Evolutionary conservation across 495 filamentous ascomycete species (phyloP).

Genomic region (Lasiosphaeria ovina): DNA sequence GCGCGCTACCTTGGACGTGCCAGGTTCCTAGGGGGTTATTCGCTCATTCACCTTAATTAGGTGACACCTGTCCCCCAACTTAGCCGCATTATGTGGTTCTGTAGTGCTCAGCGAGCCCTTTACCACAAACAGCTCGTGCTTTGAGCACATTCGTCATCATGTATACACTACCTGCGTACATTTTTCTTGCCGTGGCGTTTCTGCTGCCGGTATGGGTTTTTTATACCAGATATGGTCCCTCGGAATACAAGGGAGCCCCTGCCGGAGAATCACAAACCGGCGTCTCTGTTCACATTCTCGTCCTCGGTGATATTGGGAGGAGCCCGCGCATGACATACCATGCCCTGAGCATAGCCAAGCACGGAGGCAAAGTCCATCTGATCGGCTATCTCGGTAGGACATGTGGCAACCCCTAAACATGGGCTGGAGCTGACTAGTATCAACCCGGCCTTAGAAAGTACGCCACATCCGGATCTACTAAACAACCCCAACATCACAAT

Average conservation of each 20-base stretch:
- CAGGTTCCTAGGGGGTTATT: neutral
- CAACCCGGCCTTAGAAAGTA: conserved; percentile 30
- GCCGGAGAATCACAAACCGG: conserved; percentile 20
- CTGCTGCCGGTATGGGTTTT: conserved; percentile 1
- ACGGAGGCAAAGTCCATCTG: conserved; percentile 76
- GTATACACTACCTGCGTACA: neutral
- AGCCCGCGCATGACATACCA: conserved; percentile 99
- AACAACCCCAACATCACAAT: conserved; percentile 64
- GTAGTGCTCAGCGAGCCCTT: neutral
- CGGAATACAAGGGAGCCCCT: conserved; percentile 24
- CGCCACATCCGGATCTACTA: conserved; percentile 70
- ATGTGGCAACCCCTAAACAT: conserved; percentile 5
- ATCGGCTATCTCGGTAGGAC: conserved; percentile 80
- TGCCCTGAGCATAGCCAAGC: conserved; percentile 84
- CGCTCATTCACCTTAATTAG: neutral
- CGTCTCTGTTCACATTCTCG: conserved; percentile 74
- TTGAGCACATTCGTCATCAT: neutral
- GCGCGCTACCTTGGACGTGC: neutral
- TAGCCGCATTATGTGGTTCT: neutral
- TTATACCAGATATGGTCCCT: conserved; percentile 13
- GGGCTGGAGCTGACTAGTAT: conserved; percentile 21
- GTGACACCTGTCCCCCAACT: neutral
- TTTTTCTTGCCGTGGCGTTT: conserved; percentile 8
- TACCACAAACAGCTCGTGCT: neutral
- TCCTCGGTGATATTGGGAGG: conserved; percentile 94